Base-by-base conservation (phyloP, 495 filamentous ascomycete genomes). In the Bathelium albidoporum region DNA sequence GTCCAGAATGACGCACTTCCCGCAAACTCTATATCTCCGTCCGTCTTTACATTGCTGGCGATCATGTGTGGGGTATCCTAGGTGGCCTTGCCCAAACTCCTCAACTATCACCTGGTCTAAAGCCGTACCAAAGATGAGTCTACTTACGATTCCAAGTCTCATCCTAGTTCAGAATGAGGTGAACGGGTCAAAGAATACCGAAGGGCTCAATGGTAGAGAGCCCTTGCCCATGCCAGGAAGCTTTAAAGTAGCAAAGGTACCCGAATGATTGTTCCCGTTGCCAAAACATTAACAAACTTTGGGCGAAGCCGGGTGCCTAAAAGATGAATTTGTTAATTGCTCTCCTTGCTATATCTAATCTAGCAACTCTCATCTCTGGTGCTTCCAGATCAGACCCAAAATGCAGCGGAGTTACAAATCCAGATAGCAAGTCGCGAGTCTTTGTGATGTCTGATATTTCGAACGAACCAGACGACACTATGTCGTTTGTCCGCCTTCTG, bases 401-500 rank as follows among this genome's bases (percentile, higher is more conserved):
- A 55, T 55, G 49, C 49, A 55, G 49, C 49, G 49, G 49, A 55
- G 49, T 55, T 16, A 10, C 49, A 29, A 55, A 24, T 55, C 24
- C 24, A 20, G 49, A 29, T 11, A 64, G 59, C 58, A 68, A 66
- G 58, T 72, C 75, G 16, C 73, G 76, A 52, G 72, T 79, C 24
- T 76, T 78, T 66, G 73, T 80, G 59, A 70, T 80, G 32, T 74
- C 73, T 43, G 71, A 74, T 29, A 74, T 74, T 39, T 64, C 68
- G 41, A 74, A 74, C 52, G 72, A 74, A 43, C 72, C 71, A 26
- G 72, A 73, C 49, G 71, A 74, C 64, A 66, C 69, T 1, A 66
- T 70, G 62, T 73, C 70, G 0, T 61, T 74, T 32, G 63, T 72
- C 41, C 66, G 72, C 0, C 65, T 70, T 26, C 65, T 74, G 12